Evolutionary conservation across 1,284 basidiomycete species (phyloP), one percentile per base, ranked within the genome.

Genomic region (Microbotryomycetes sp.): DNA sequence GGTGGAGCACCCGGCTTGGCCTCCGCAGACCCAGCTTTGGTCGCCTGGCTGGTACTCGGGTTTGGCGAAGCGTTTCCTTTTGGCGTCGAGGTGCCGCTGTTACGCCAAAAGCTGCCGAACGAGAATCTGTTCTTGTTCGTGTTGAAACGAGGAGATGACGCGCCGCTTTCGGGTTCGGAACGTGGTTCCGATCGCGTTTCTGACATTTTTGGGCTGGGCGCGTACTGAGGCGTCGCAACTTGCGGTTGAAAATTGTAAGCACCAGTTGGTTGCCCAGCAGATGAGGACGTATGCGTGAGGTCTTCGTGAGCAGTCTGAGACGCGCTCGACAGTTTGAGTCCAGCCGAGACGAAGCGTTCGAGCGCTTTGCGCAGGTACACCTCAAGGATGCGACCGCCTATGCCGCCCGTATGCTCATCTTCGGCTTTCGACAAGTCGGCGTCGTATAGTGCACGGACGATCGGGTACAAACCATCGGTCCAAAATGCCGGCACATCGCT

Each of bases 271-370:
- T 41, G 35, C 9, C 58, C 47, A 24, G 54, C 9, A 11, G 58
- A 64, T 1, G 54, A 26, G 2, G 55, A 54, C 13, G 35, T 6
- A 26, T 56, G 54, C 18, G 26, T 45, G 0, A 21, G 5, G 3
- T 28, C 30, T 30, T 35, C 21, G 15, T n/a, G 24, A 5, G 31
- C 45, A 1, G 46, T 56, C 31, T 57, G 46, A 16, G 48, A 27
- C 2, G 54, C 46, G 50, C 56, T 64, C 15, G 59, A 61, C 15
- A 66, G 53, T 54, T 66, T 66, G 24, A 66, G 57, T 5, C 62
- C 65, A 2, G 61, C 65, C 6, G 61, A 35, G 24, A 66, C 56
- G 56, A 66, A 66, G 2, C 62, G 56, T 24, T 66, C 61, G 51
- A 66, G 48, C 6, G 61, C 59, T 11, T 59, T 64, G 16, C 59